Evolutionary conservation across 2,329 filamentous ascomycete genomes (phyloP).

Genomic region (Pseudocercospora cruenta): DNA sequence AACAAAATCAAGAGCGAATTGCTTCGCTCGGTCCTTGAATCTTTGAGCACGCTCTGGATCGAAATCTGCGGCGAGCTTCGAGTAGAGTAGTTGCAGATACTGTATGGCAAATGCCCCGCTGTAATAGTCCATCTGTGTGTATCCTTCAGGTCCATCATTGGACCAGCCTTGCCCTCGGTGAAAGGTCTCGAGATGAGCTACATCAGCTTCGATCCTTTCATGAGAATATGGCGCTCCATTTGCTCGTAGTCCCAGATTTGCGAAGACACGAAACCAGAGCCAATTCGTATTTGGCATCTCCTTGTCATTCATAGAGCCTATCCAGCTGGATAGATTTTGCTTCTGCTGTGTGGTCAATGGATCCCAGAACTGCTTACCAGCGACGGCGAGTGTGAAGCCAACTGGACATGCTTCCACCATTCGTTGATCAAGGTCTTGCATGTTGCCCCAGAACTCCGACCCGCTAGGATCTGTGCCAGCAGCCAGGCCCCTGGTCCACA

Average conservation of each 20-base stretch:
- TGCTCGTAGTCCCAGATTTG: conserved; percentile 75
- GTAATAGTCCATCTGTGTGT: conserved; percentile 86
- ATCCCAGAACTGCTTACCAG: conserved; percentile 66
- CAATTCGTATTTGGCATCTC: conserved; percentile 70
- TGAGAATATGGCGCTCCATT: conserved; percentile 74
- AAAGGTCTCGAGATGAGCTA: conserved; percentile 77
- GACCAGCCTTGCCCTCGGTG: conserved; percentile 83
- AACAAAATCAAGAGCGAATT: conserved; percentile 70
- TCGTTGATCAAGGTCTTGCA: conserved; percentile 75
- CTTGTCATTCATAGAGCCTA: conserved; percentile 78
- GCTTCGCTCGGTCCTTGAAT: conserved; percentile 69
- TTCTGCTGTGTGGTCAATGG: conserved; percentile 65
- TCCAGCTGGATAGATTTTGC: conserved; percentile 69
- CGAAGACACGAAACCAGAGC: conserved; percentile 84
- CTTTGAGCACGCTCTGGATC: conserved; percentile 69
- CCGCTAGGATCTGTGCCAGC: conserved; percentile 71
- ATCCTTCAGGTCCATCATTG: conserved; percentile 74
- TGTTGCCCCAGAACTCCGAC: conserved; percentile 76
- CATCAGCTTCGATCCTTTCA: conserved; percentile 71
- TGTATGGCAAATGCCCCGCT: conserved; percentile 82
- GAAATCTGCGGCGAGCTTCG: conserved; percentile 67
- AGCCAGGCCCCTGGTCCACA: conserved; percentile 71
- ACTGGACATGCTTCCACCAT: conserved; percentile 87
- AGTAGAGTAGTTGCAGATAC: conserved; percentile 75
- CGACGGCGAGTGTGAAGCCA: conserved; percentile 74